These are phyloP conservation scores for Musa beccarii DNA, from an alignment of 176 grass and related monocot genomes.

Conservation along the genomic window DNA sequence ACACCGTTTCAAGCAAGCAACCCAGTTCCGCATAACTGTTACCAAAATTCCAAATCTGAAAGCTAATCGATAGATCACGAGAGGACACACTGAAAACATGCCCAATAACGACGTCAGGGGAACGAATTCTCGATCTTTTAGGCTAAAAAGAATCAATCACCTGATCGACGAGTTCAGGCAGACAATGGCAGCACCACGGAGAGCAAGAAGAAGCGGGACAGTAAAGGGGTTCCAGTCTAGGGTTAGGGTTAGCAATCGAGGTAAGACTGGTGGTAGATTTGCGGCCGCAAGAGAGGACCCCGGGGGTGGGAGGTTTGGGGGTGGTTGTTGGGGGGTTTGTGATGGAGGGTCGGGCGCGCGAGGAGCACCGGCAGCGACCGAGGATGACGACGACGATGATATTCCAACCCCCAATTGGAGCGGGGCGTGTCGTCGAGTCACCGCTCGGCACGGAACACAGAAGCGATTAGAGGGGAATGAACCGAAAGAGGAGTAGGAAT, in stretches of 20 bases:
- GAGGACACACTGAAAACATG: background rate
- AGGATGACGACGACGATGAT: background rate
- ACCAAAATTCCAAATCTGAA: background rate
- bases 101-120: background rate
- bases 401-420: conserved; percentile 6
- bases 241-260: background rate
- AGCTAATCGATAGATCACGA: background rate
- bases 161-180: background rate
- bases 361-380: background rate
- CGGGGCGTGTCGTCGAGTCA: background rate
- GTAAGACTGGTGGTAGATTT: background rate
- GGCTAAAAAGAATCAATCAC: background rate
- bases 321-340: too few species aligned
- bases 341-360: background rate
- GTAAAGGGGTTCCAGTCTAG: background rate
- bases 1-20: too few species aligned
- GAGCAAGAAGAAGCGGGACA: background rate
- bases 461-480: background rate
- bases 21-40: too few species aligned
- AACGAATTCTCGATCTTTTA: background rate
- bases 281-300: background rate
- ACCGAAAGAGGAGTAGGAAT: background rate
- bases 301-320: background rate
- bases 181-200: background rate
- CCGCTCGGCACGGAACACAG: background rate